Evolutionary conservation across 2,329 filamentous ascomycete species (phyloP).

Genomic region (Chaetomiaceae sp.): DNA sequence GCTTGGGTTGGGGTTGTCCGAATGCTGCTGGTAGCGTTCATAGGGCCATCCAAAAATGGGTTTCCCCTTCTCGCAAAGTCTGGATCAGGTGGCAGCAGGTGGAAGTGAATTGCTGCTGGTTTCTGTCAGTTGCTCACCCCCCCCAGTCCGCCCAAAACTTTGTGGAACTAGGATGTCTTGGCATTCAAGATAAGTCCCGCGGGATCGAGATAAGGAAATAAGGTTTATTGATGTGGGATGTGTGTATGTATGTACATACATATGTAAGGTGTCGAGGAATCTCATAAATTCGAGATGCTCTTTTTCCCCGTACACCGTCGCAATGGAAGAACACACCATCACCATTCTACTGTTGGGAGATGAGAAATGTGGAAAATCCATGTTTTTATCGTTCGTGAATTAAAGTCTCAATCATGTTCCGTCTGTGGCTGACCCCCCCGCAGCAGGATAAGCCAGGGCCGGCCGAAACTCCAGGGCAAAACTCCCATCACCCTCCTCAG

Average conservation of each 20-base stretch:
- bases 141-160: constrained; percentile 1
- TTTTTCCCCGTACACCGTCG: neutral
- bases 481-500: constrained; percentile 47
- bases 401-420: constrained; percentile 3
- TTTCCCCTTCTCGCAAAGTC: neutral
- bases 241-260: too few species aligned
- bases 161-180: neutral
- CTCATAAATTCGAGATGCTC: neutral
- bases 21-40: constrained; percentile 5
- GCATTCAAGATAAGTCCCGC: constrained; percentile 2
- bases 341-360: constrained; percentile 58
- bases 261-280: neutral
- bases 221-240: neutral
- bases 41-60: constrained; percentile 8
- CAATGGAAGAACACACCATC: constrained; percentile 47
- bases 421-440: neutral
- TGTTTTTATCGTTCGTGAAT: constrained; percentile 54
- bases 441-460: constrained; percentile 51
- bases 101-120: neutral
- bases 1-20: constrained; percentile 9
- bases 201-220: constrained; percentile 4
- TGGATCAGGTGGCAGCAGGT: constrained; percentile 13
- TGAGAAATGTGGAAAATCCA: constrained; percentile 56
- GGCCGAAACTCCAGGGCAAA: constrained; percentile 25
- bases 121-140: neutral